Percentiles rank a stretch among this genome's conserved stretches.
Conservation (phyloP, 225 moss, liverwort and hornwort species). For the Lunularia cruciata region DNA sequence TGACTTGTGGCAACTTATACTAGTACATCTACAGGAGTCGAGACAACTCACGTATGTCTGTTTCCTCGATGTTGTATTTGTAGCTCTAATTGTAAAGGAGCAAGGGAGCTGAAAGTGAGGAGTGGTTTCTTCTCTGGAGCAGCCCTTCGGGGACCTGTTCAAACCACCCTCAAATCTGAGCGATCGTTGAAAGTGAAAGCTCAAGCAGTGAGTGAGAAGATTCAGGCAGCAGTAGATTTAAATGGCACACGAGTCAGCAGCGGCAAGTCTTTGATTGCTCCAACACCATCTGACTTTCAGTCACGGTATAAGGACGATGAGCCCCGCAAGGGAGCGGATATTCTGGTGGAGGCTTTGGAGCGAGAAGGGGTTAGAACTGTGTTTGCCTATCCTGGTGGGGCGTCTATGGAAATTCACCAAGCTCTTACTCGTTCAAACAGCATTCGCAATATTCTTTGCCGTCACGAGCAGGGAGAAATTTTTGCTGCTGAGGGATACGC, state of each 20-base stretch:
- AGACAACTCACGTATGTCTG: too few species aligned
- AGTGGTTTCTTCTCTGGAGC: slow-evolving; percentile 48
- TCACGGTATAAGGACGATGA: slow-evolving; percentile 66
- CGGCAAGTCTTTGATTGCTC: slow-evolving; percentile 69
- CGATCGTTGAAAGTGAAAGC: slow-evolving; percentile 23
- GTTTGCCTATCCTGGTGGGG: slow-evolving; percentile 96
- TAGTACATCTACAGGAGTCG: too few species aligned
- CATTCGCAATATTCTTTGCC: slow-evolving; percentile 87
- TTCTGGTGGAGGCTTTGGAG: slow-evolving; percentile 94
- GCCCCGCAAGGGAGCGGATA: slow-evolving; percentile 86
- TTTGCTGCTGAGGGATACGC: slow-evolving; percentile 98
- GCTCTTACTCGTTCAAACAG: slow-evolving; percentile 68
- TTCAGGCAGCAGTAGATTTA: slow-evolving; percentile 42
- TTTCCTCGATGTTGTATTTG: too few species aligned
- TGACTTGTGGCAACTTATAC: too few species aligned
- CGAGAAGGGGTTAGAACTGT: slow-evolving; percentile 82
- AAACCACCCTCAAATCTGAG: slow-evolving; percentile 3
- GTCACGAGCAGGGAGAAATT: slow-evolving; percentile 96
- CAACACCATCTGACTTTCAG: slow-evolving; percentile 59
- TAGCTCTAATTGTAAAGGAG: slow-evolving; percentile 13
- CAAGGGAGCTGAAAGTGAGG: slow-evolving; percentile 24
- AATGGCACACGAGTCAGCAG: slow-evolving; percentile 61
- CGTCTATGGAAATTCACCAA: slow-evolving; percentile 98
- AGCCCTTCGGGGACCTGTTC: slow-evolving; percentile 14
- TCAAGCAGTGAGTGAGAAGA: slow-evolving; percentile 39